Evolutionary conservation across 2,329 filamentous ascomycete genomes (phyloP).

Genomic region (Calonectria multiphialidica): DNA sequence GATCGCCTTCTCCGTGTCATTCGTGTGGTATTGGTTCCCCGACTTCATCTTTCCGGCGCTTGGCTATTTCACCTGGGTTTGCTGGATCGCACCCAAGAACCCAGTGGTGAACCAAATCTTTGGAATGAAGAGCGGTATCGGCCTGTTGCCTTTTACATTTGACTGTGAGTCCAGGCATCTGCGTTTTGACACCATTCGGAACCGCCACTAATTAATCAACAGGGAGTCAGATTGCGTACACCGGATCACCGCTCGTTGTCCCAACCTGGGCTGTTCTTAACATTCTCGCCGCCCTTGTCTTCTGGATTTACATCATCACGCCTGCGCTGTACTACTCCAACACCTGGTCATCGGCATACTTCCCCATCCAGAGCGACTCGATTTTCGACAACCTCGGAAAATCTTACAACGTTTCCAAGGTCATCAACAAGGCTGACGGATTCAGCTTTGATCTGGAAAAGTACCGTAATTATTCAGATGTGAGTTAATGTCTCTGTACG

Average conservation of each 20-base stretch:
- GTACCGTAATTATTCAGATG: conserved; percentile 65
- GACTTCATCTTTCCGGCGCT: conserved; percentile 70
- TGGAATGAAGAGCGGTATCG: conserved; percentile 71
- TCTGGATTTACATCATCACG: conserved; percentile 59
- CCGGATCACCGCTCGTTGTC: conserved; percentile 5
- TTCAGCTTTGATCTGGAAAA: conserved; percentile 58
- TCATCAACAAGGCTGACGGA: conserved; percentile 57
- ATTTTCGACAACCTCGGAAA: conserved; percentile 66
- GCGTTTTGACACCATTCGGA: neutral
- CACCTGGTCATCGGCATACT: conserved; percentile 62
- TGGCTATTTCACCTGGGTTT: conserved; percentile 69
- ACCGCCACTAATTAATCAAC: neutral
- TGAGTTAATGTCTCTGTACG: conserved; percentile 34
- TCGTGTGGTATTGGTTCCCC: conserved; percentile 70
- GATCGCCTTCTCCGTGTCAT: conserved; percentile 52
- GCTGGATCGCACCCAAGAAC: conserved; percentile 73
- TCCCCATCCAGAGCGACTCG: conserved; percentile 64
- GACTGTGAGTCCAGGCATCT: conserved; percentile 60
- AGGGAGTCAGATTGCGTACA: conserved; percentile 27
- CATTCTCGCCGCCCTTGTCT: conserved; percentile 52
- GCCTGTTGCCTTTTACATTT: conserved; percentile 73
- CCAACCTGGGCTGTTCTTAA: neutral
- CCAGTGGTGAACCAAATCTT: conserved; percentile 74
- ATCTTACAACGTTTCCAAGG: conserved; percentile 60
- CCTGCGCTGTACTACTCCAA: conserved; percentile 61